phyloP scores from a whole-genome alignment of 768 basidiomycete species.

The Boletus subcaerulescens region DNA sequence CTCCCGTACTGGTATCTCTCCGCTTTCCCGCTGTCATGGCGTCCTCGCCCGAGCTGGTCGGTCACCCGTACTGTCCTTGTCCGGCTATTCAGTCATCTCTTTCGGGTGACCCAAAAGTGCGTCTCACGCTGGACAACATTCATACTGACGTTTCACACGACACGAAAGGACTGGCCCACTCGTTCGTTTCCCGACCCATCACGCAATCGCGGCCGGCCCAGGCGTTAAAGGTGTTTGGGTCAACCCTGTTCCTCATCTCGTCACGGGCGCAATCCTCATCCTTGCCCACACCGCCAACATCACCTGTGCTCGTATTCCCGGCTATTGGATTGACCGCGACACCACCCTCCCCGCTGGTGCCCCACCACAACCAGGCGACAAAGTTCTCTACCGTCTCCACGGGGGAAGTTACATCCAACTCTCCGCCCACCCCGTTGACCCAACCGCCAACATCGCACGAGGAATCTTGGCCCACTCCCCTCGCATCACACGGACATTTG shows the following conservation, averaged over 20 bases:
- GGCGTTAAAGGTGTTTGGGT: slow-evolving; percentile 35
- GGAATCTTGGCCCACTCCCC: slow-evolving; percentile 15
- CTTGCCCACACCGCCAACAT: slow-evolving; percentile 31
- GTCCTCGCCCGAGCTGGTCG: slow-evolving; percentile 24
- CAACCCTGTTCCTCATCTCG: slow-evolving; percentile 30
- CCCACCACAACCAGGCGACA: slow-evolving; percentile 28
- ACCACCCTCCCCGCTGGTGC: slow-evolving; percentile 13
- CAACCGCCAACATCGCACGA: slow-evolving; percentile 22
- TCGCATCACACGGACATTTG: slow-evolving; percentile 30
- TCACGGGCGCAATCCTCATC: slow-evolving; percentile 29
- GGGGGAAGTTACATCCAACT: slow-evolving; percentile 29
- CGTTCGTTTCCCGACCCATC: slow-evolving; percentile 19
- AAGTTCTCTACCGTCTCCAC: slow-evolving; percentile 34
- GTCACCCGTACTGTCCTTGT: slow-evolving; percentile 21
- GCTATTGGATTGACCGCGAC: slow-evolving; percentile 36
- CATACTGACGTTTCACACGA: background rate
- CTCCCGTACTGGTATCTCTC: slow-evolving; percentile 25
- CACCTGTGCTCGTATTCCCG: slow-evolving; percentile 28
- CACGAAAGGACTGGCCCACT: slow-evolving; percentile 18
- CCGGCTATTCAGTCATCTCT: slow-evolving; percentile 18
- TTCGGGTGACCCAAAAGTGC: slow-evolving; percentile 18
- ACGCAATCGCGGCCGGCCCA: slow-evolving; percentile 16
- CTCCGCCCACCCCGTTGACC: slow-evolving; percentile 28
- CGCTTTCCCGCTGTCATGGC: slow-evolving; percentile 19
- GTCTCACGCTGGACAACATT: background rate